Conservation (phyloP, 1,284 basidiomycete genomes). For the Somion occarium region DNA sequence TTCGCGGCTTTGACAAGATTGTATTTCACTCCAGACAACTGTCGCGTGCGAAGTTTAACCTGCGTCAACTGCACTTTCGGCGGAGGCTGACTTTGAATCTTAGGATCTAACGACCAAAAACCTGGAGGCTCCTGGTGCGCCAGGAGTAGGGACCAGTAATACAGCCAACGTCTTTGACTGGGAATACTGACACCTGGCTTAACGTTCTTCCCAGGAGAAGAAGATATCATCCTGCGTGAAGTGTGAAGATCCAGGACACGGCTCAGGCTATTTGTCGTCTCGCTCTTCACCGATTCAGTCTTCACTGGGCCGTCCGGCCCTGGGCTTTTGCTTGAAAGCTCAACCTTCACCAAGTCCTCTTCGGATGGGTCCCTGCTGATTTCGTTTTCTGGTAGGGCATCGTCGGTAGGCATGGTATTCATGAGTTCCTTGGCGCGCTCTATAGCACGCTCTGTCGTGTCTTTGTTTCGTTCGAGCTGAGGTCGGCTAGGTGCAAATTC, state of each 20-base stretch:
- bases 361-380: constrained; percentile 19
- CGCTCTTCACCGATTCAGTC: constrained; percentile 17
- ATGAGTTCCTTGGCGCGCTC: constrained; percentile 47
- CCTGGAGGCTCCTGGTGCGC: constrained; percentile 46
- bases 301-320: constrained; percentile 15
- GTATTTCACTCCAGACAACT: constrained; percentile 45
- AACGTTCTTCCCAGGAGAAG: constrained; percentile 31
- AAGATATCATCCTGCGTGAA: constrained; percentile 54
- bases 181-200: constrained; percentile 74
- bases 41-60: constrained; percentile 54
- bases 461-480: constrained; percentile 41
- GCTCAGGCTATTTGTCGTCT: constrained; percentile 37
- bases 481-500: constrained; percentile 44
- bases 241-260: constrained; percentile 65
- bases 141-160: constrained; percentile 70
- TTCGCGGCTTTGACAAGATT: constrained; percentile 53
- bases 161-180: constrained; percentile 67
- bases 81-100: constrained; percentile 15
- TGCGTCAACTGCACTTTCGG: constrained; percentile 39
- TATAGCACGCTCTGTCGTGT: constrained; percentile 26
- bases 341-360: constrained; percentile 25
- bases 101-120: constrained; percentile 35
- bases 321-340: constrained; percentile 8
- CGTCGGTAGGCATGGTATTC: constrained; percentile 39
- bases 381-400: constrained; percentile 11